Conservation (phyloP, 1,284 basidiomycete genomes). For the Phellopilus nigrolimitatus region DNA sequence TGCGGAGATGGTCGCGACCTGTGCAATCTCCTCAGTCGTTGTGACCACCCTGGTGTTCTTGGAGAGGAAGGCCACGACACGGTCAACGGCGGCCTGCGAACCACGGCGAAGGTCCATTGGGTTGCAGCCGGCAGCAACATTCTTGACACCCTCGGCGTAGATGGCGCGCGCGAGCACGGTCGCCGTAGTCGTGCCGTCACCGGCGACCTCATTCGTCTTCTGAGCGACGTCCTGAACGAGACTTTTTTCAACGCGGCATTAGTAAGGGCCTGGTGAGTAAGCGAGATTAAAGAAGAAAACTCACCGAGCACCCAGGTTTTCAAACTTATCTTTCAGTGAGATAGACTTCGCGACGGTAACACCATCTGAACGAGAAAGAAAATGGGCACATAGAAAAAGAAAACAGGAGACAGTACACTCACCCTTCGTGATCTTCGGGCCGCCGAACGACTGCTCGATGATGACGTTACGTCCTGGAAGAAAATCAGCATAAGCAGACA, state of each 20-base stretch:
- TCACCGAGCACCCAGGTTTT: conserved; percentile 96
- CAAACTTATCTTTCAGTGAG: conserved; percentile 94
- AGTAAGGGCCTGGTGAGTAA: conserved; percentile 11
- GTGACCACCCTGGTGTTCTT: conserved; percentile 92
- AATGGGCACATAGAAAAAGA: conserved; percentile 11
- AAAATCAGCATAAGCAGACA: conserved; percentile 14
- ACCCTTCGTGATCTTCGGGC: conserved; percentile 98
- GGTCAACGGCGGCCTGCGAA: conserved; percentile 93
- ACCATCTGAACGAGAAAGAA: conserved; percentile 60
- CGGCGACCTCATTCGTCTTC: conserved; percentile 97
- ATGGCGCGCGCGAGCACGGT: conserved; percentile 96
- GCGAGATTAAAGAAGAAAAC: conserved; percentile 27
- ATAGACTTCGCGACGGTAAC: conserved; percentile 97
- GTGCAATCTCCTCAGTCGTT: conserved; percentile 95
- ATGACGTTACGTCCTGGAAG: conserved; percentile 91
- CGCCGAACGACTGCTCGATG: conserved; percentile 96
- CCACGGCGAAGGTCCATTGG: conserved; percentile 99
- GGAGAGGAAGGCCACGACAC: conserved; percentile 90
- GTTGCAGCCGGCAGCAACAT: conserved; percentile 98
- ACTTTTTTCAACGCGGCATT: conserved; percentile 37
- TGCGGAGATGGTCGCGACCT: conserved; percentile 97
- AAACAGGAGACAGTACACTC: conserved; percentile 28
- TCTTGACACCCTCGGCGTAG: conserved; percentile 98
- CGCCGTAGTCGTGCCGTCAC: conserved; percentile 97
- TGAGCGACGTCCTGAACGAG: conserved; percentile 94